Evolutionary conservation across 345 rosid genomes (phyloP), one percentile per base, ranked within the genome.

Genomic region (Clausena lansium): DNA sequence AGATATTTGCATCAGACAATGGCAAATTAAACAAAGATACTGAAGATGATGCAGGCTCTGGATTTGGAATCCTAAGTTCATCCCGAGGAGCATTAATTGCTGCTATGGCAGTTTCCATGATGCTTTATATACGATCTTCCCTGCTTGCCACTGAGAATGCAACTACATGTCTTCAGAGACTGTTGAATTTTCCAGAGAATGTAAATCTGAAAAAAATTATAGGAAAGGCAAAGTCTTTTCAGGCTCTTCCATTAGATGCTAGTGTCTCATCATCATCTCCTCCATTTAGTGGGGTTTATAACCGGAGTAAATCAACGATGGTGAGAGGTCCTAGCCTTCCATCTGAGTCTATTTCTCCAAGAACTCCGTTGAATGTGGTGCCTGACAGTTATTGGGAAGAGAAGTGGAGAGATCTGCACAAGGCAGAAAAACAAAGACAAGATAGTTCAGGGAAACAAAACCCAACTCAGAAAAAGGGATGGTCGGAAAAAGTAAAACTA

Each of bases 371-470:
- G 71, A 86, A 71, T 68, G 77, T 77, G 78, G 87, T 91, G 67
- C 95, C 92, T 32, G 92, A 92, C 63, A 93, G 95, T 83, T 95
- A 95, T 32, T 95, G 99, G 99, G 99, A 95, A 83, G 99, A 89
- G 82, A 91, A 85, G 80, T 95, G 99, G 99, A 89, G 95, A 85
- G 88, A 84, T 70, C 59, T 86, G 80, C 92, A 92, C 81, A 87
- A 89, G 72, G 89, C 89, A n/a, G 97, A 89, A 35, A 91, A 92
- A 79, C 84, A 72, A 68, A 84, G 75, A 79, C 81, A 83, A 38
- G 79, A 57, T 80, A 75, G 68, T 57, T 77, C 77, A 61, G 88
- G 67, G 74, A 91, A 92, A 80, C 76, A 79, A 64, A 85, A 33
- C 55, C 84, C 85, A 13, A 59, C 78, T 57, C 83, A 68, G 84